These are phyloP conservation scores for Xerocomellus amylosporus DNA, from an alignment of 768 basidiomycete species.

Conservation along the genomic window DNA sequence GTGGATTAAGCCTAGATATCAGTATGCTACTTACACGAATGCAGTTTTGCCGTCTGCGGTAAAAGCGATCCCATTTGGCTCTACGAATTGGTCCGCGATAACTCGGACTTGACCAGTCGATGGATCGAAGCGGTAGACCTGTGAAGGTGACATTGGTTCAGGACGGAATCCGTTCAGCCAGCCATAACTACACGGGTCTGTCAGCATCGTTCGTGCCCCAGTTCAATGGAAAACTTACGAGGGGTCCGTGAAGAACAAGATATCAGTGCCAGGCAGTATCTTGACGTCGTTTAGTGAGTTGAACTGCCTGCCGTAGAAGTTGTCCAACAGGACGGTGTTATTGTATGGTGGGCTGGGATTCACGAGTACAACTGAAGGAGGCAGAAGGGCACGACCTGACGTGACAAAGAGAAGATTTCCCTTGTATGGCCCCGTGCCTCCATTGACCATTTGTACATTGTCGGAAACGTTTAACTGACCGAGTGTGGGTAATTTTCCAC, in stretches of 20 bases:
- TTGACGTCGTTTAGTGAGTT: conserved; percentile 82
- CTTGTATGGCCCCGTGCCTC: conserved; percentile 61
- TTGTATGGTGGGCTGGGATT: conserved; percentile 65
- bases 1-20: neutral
- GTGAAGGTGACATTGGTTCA: conserved; percentile 44
- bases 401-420: conserved; percentile 59
- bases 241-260: conserved; percentile 74
- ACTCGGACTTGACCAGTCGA: conserved; percentile 61
- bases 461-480: conserved; percentile 55
- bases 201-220: neutral
- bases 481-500: conserved; percentile 1
- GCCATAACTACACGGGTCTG: conserved; percentile 49
- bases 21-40: conserved; percentile 47
- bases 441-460: conserved; percentile 67
- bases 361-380: conserved; percentile 63
- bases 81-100: conserved; percentile 74
- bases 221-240: conserved; percentile 39
- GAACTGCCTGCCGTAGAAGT: conserved; percentile 78
- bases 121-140: conserved; percentile 43
- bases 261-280: conserved; percentile 62
- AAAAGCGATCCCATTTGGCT: conserved; percentile 74
- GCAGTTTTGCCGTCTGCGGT: conserved; percentile 60
- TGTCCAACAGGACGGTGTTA: conserved; percentile 67
- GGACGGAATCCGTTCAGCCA: conserved; percentile 66
- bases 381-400: conserved; percentile 61